Percentiles rank a stretch among this genome's conserved stretches.
These are phyloP conservation scores for Trifolium subterraneum DNA, from an alignment of 306 rosid genomes.

Conservation along the genomic window DNA sequence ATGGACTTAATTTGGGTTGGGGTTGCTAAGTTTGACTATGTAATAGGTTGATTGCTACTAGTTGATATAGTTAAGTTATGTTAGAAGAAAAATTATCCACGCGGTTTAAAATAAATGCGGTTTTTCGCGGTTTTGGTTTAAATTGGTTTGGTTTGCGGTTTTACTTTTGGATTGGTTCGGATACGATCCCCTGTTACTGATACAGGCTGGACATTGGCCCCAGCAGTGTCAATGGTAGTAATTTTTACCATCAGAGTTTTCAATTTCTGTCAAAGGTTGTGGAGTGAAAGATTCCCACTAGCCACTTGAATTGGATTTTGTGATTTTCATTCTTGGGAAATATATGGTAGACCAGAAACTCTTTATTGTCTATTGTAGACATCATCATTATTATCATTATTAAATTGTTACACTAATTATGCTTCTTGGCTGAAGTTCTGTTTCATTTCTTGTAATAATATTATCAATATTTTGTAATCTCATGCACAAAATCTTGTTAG, in stretches of 20 bases:
- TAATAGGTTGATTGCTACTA: no score
- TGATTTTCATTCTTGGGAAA: slow-evolving; percentile 30
- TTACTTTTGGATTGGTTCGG: no score
- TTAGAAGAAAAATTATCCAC: no score
- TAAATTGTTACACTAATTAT: slow-evolving; percentile 3
- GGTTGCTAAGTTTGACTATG: no score
- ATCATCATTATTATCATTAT: slow-evolving; percentile 7
- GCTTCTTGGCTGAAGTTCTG: not conserved
- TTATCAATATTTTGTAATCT: no score
- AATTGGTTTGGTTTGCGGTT: no score
- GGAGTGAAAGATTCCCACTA: not conserved
- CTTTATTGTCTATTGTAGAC: not conserved
- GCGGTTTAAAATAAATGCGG: no score
- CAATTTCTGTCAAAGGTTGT: slow-evolving; percentile 22
- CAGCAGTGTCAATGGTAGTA: slow-evolving; percentile 10
- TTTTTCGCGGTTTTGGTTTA: no score
- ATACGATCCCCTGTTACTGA: no score
- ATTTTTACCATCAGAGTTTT: slow-evolving; percentile 6
- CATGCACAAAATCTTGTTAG: no score
- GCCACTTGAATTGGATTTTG: slow-evolving; percentile 29
- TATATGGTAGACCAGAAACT: slow-evolving; percentile 14
- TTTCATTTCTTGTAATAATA: slow-evolving; percentile 26
- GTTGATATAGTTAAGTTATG: no score
- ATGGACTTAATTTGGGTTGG: no score
- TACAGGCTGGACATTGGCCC: slow-evolving; percentile 5